Percentiles rank a stretch among this genome's conserved stretches.
These are phyloP conservation scores for Fraxinus floribunda DNA, from an alignment of 305 asterid species.

Conservation along the genomic window DNA sequence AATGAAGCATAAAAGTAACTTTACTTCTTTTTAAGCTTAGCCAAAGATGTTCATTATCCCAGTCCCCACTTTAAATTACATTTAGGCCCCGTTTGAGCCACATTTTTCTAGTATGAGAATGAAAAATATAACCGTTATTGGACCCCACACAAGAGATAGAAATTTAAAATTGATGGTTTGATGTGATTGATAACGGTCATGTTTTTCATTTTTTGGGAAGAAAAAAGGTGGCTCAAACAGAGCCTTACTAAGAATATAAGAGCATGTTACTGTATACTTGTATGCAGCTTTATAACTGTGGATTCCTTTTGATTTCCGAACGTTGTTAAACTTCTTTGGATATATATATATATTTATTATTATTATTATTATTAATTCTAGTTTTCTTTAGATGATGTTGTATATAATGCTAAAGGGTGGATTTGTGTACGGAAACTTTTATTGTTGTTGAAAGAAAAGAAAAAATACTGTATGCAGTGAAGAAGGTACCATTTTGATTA, in stretches of 20 bases:
- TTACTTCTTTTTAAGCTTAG: not conserved
- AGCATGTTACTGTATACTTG: not conserved
- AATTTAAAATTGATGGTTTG: too few relatives aligned
- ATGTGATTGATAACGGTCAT: too few relatives aligned
- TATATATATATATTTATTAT: not conserved
- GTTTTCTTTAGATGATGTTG: not conserved
- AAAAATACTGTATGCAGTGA: not conserved
- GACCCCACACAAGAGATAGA: too few relatives aligned
- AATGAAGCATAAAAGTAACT: not conserved
- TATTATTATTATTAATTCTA: not conserved
- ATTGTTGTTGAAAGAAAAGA: not conserved
- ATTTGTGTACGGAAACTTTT: not conserved
- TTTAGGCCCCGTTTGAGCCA: not conserved
- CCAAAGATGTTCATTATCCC: not conserved
- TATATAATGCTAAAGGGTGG: not conserved
- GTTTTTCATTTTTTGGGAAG: too few relatives aligned
- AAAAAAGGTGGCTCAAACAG: too few relatives aligned
- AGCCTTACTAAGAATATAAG: not conserved
- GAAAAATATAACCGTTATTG: too few relatives aligned
- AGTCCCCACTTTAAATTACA: not conserved
- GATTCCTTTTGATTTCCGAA: not conserved
- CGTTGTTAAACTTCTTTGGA: not conserved
- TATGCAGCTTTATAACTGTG: not conserved
- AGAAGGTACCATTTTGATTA: not conserved
- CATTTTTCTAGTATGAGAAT: too few relatives aligned